Conservation (phyloP, 2,329 filamentous ascomycete species). For the Talaromyces sp. region DNA sequence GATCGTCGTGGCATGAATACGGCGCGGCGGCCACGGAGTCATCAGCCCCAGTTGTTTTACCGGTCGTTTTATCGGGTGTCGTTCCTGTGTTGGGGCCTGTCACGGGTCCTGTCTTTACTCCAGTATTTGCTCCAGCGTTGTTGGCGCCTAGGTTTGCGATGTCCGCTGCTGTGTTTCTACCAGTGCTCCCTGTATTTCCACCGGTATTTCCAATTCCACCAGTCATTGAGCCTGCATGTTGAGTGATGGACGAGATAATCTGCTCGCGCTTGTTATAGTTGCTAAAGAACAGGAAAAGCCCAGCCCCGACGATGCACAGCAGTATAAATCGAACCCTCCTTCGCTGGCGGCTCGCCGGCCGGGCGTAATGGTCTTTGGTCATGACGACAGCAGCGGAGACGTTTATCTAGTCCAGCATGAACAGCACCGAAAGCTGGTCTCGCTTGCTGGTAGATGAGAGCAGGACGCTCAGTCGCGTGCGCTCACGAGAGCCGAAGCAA, state of each 20-base stretch:
- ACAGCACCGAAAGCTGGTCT: not conserved
- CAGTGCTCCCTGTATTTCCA: not conserved
- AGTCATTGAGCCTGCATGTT: not conserved
- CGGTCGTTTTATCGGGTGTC: not conserved
- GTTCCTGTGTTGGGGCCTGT: not conserved
- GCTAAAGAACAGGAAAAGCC: conserved; percentile 7
- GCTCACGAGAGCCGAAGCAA: not conserved
- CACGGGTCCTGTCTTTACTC: not conserved
- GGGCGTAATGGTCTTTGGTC: conserved; percentile 4
- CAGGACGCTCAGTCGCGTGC: not conserved
- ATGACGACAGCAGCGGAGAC: conserved; percentile 1
- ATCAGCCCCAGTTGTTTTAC: not conserved
- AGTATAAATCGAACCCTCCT: conserved; percentile 6
- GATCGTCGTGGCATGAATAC: conserved; percentile 3
- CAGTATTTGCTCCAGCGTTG: not conserved
- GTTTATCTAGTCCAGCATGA: not conserved
- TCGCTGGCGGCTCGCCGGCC: conserved; percentile 5
- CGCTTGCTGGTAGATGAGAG: not conserved
- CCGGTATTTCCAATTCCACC: not conserved
- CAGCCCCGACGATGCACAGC: conserved; percentile 2
- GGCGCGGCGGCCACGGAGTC: not conserved
- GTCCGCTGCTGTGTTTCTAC: not conserved
- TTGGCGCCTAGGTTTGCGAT: not conserved
- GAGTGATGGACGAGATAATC: not conserved
- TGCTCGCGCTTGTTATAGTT: conserved; percentile 4